Conservation (phyloP, 2,329 filamentous ascomycete species). For the Phialophora verrucosa region DNA sequence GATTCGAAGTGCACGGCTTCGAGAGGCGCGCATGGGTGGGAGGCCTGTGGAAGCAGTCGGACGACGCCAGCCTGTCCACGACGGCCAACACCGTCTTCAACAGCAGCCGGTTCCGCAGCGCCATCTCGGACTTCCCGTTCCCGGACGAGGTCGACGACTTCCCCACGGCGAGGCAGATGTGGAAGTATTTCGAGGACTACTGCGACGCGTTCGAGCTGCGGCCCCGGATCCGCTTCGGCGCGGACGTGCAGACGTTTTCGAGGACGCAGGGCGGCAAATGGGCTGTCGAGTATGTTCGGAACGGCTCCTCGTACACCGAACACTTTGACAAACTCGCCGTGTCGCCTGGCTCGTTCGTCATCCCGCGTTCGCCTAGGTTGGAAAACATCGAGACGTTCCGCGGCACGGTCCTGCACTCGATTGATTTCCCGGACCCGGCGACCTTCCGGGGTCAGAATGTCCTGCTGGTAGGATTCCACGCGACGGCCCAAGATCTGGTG, state of each 20-base stretch:
- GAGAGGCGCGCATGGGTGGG: slow-evolving; percentile 51
- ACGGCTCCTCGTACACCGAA: slow-evolving; percentile 36
- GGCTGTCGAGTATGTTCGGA: slow-evolving; percentile 43
- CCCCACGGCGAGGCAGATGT: slow-evolving; percentile 41
- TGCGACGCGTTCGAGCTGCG: slow-evolving; percentile 49
- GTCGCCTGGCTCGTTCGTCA: slow-evolving; percentile 45
- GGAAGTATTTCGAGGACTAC: slow-evolving; percentile 51
- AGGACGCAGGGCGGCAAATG: slow-evolving; percentile 45
- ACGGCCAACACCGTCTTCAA: slow-evolving; percentile 45
- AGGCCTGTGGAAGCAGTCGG: slow-evolving; percentile 53
- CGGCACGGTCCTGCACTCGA: slow-evolving; percentile 53
- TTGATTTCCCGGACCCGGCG: slow-evolving; percentile 21
- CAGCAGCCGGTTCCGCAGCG: slow-evolving; percentile 50
- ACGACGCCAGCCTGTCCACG: slow-evolving; percentile 45
- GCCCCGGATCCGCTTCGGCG: slow-evolving; percentile 45
- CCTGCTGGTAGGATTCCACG: slow-evolving; percentile 39
- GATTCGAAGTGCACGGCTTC: slow-evolving; percentile 51
- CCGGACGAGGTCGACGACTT: slow-evolving; percentile 46
- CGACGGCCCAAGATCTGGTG: slow-evolving; percentile 38
- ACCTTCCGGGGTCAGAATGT: slow-evolving; percentile 29
- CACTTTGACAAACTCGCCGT: slow-evolving; percentile 51
- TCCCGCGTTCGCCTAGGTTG: slow-evolving; percentile 47
- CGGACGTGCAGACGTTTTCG: slow-evolving; percentile 42
- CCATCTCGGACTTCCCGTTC: slow-evolving; percentile 53
- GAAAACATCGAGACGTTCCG: slow-evolving; percentile 47